Evolutionary conservation across 2,329 filamentous ascomycete genomes (phyloP).

Genomic region (Myrmaecium sp.): DNA sequence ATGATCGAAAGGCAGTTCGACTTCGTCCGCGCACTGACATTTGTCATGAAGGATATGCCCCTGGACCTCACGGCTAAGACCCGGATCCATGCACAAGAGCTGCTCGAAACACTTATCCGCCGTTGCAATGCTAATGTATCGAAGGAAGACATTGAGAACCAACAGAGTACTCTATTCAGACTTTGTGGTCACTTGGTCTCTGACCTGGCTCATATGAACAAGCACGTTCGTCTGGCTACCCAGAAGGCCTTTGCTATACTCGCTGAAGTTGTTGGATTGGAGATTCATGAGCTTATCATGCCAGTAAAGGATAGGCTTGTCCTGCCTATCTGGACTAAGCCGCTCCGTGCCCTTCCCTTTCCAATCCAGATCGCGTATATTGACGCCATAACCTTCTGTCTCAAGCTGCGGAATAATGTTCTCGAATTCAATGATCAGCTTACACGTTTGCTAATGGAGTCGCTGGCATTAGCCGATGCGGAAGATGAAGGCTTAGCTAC

Average conservation of each 20-base stretch:
- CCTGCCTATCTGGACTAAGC: constrained; percentile 90
- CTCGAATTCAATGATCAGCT: constrained; percentile 84
- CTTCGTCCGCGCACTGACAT: constrained; percentile 80
- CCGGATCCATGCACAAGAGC: constrained; percentile 63
- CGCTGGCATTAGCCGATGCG: constrained; percentile 81
- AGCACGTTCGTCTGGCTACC: constrained; percentile 76
- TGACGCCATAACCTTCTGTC: constrained; percentile 89
- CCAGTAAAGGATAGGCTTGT: constrained; percentile 82
- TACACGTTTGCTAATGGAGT: constrained; percentile 82
- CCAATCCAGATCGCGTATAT: constrained; percentile 95
- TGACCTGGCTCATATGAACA: constrained; percentile 90
- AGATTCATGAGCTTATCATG: constrained; percentile 75
- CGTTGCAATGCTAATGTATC: constrained; percentile 64
- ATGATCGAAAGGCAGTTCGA: constrained; percentile 68
- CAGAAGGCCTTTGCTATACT: constrained; percentile 68
- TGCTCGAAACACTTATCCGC: constrained; percentile 61
- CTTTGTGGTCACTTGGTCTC: constrained; percentile 74
- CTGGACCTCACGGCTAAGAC: constrained; percentile 85
- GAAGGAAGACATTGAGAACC: constrained; percentile 53
- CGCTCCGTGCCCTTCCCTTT: constrained; percentile 80
- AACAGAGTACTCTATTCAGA: constrained; percentile 47
- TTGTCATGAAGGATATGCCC: constrained; percentile 97
- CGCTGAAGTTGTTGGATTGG: constrained; percentile 56
- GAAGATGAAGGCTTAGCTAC: constrained; percentile 81
- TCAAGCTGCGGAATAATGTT: constrained; percentile 76